Conservation (phyloP, 495 filamentous ascomycete genomes). For the Aspergillus haitiensis region DNA sequence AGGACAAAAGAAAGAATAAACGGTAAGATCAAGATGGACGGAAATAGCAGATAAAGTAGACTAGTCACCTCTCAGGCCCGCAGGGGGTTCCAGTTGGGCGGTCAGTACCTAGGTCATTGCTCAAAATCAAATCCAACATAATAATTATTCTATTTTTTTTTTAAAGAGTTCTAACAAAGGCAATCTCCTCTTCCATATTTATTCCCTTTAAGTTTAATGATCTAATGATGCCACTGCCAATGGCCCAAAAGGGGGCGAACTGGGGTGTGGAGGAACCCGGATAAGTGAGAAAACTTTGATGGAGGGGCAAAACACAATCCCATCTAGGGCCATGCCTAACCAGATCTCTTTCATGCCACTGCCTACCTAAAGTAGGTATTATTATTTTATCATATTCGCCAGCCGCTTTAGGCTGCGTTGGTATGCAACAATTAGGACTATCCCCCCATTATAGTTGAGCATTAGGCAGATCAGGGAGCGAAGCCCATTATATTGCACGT, state of each 20-base stretch:
- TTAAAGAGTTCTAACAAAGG: too few species aligned
- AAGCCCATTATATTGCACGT: background rate
- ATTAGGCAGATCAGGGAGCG: background rate
- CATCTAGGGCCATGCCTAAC: background rate
- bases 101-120: conserved; percentile 4
- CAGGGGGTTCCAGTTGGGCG: conserved; percentile 15
- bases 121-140: background rate
- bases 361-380: too few species aligned
- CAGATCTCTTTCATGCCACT: too few species aligned
- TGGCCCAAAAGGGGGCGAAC: background rate
- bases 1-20: conserved; percentile 16
- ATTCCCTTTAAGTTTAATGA: background rate
- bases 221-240: background rate
- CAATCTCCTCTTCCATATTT: too few species aligned
- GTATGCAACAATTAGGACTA: too few species aligned
- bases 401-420: too few species aligned
- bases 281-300: background rate
- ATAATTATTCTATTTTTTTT: background rate
- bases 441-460: too few species aligned
- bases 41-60: conserved; percentile 15
- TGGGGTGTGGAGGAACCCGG: background rate
- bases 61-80: conserved; percentile 17
- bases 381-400: too few species aligned
- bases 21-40: conserved; percentile 23
- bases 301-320: background rate